phyloP scores from a whole-genome alignment of 1,139 yeast genomes.

The Scheffersomyces titani region DNA sequence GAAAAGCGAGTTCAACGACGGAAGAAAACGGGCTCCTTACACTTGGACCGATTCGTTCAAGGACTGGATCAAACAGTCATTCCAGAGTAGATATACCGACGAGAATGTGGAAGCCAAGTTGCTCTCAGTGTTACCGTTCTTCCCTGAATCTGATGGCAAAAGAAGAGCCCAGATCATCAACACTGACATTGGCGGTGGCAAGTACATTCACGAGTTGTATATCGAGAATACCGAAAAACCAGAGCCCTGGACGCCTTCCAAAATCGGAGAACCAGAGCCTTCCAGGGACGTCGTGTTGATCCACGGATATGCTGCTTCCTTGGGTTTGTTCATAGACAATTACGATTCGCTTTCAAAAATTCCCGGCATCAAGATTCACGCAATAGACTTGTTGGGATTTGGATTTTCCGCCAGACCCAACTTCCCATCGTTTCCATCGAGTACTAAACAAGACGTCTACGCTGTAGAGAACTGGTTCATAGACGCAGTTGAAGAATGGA shows the following conservation, averaged over 20 bases:
- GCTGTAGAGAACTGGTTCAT: slow-evolving; percentile 74
- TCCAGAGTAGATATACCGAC: slow-evolving; percentile 25
- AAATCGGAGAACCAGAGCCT: slow-evolving; percentile 4
- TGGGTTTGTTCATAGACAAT: slow-evolving; percentile 46
- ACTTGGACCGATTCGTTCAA: slow-evolving; percentile 32
- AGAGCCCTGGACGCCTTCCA: slow-evolving; percentile 6
- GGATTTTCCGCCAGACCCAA: slow-evolving; percentile 46
- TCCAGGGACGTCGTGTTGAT: slow-evolving; percentile 41
- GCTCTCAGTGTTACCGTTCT: slow-evolving; percentile 56
- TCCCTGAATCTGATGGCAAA: slow-evolving; percentile 53
- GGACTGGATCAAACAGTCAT: slow-evolving; percentile 42
- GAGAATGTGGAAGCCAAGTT: slow-evolving; percentile 32
- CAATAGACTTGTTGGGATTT: slow-evolving; percentile 47
- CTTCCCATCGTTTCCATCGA: slow-evolving; percentile 33
- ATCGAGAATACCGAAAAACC: slow-evolving; percentile 35
- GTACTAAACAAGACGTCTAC: slow-evolving; percentile 29
- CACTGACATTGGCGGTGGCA: slow-evolving; percentile 31
- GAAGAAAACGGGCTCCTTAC: slow-evolving; percentile 20
- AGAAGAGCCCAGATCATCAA: slow-evolving; percentile 50
- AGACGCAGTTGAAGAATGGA: slow-evolving; percentile 86
- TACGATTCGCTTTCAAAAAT: slow-evolving; percentile 38
- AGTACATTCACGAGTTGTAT: slow-evolving; percentile 59
- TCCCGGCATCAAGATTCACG: slow-evolving; percentile 47
- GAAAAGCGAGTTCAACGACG: slow-evolving; percentile 15
- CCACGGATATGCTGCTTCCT: slow-evolving; percentile 51